Conservation (phyloP, 768 basidiomycete species). For the Pilatotrama ljubarskyi region DNA sequence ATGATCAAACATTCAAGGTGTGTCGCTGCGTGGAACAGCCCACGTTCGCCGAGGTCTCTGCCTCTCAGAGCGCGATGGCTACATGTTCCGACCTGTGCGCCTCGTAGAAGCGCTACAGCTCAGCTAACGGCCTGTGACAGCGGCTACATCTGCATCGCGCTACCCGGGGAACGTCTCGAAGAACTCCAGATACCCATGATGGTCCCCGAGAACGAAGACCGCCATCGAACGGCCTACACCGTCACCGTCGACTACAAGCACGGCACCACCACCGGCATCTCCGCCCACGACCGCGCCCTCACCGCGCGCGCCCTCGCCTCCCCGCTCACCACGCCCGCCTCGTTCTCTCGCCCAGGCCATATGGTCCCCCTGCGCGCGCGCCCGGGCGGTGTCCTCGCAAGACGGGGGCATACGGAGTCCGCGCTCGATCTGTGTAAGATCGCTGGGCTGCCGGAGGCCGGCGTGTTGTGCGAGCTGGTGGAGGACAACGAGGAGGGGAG, state of each 20-base stretch:
- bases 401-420: constrained; percentile 93
- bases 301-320: constrained; percentile 84
- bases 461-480: constrained; percentile 92
- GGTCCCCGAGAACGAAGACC: constrained; percentile 88
- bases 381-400: constrained; percentile 79
- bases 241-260: constrained; percentile 92
- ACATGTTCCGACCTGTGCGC: too few relatives aligned
- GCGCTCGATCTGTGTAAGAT: constrained; percentile 84
- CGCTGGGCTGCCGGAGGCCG: constrained; percentile 66
- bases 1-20: constrained; percentile 96
- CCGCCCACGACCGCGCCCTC: constrained; percentile 90
- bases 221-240: constrained; percentile 92
- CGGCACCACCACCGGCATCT: constrained; percentile 97
- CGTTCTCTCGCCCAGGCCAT: constrained; percentile 93
- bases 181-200: constrained; percentile 89
- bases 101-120: neutral
- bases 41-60: too few relatives aligned
- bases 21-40: constrained; percentile 28
- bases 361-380: constrained; percentile 91
- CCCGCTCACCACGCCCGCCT: constrained; percentile 49
- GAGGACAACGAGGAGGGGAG: constrained; percentile 86
- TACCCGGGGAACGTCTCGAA: constrained; percentile 74
- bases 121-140: constrained; percentile 40
- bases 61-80: too few relatives aligned
- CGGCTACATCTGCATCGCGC: constrained; percentile 90